These are phyloP conservation scores for Phytophthora vignae DNA, from an alignment of 352 stramenopile species.

Conservation along the genomic window DNA sequence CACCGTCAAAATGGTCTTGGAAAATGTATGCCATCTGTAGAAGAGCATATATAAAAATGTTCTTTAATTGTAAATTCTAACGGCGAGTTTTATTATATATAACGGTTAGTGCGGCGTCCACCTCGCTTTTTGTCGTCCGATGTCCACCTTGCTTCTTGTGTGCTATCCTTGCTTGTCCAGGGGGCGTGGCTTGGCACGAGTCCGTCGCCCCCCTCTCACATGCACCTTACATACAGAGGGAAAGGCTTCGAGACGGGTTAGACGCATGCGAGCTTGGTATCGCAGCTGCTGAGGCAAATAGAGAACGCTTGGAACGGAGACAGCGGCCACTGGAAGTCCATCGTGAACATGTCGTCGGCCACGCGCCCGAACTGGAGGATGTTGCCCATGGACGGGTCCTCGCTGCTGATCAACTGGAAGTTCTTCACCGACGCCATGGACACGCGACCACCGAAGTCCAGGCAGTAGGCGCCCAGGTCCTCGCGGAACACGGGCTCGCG, in stretches of 20 bases:
- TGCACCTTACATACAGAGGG: conserved; percentile 12
- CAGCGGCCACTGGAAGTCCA: conserved; percentile 92
- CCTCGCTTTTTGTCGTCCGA: conserved; percentile 4
- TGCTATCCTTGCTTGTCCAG: neutral
- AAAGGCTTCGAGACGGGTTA: conserved; percentile 33
- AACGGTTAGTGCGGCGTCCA: conserved; percentile 33
- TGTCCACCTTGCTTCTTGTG: conserved; percentile 9
- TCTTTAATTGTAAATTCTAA: conserved; percentile 30
- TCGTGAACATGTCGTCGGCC: conserved; percentile 92
- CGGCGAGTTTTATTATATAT: conserved; percentile 48
- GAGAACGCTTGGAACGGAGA: conserved; percentile 90
- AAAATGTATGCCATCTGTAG: too few relatives aligned
- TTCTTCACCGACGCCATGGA: conserved; percentile 91
- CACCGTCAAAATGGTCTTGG: neutral
- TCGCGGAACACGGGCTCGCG: conserved; percentile 88
- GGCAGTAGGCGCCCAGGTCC: conserved; percentile 85
- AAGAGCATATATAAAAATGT: neutral
- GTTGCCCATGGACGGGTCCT: conserved; percentile 87
- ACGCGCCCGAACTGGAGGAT: conserved; percentile 91
- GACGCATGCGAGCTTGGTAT: conserved; percentile 90
- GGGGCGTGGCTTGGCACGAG: too few relatives aligned
- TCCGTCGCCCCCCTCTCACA: neutral
- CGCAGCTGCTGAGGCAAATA: conserved; percentile 91
- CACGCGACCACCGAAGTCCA: conserved; percentile 89
- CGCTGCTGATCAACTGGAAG: conserved; percentile 88